Percentiles rank a stretch among this genome's conserved stretches.
Conservation (phyloP, 2,329 filamentous ascomycete genomes). For the Rachicladosporium sp. region DNA sequence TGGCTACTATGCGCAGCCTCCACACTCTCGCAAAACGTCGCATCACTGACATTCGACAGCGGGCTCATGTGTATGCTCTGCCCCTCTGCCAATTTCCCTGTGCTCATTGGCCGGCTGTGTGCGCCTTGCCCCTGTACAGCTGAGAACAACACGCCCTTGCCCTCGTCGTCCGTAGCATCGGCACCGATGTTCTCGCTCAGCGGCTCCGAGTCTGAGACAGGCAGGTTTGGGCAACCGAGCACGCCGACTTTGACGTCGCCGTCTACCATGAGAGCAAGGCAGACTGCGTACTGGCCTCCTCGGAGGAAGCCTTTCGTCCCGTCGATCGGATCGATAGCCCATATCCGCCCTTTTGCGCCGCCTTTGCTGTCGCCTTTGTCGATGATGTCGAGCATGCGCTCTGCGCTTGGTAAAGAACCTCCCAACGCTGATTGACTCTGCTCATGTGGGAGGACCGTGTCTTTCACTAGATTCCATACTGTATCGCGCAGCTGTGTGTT, state of each 20-base stretch:
- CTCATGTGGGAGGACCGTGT: constrained; percentile 55
- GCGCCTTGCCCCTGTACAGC: constrained; percentile 71
- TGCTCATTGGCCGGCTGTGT: constrained; percentile 58
- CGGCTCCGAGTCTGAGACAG: constrained; percentile 64
- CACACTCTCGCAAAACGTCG: constrained; percentile 93
- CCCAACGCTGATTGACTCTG: constrained; percentile 57
- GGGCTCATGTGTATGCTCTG: constrained; percentile 69
- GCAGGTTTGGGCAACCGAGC: constrained; percentile 89
- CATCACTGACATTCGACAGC: constrained; percentile 59
- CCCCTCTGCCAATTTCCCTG: constrained; percentile 40
- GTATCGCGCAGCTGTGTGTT: constrained; percentile 57
- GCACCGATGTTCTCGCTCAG: constrained; percentile 60
- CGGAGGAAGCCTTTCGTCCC: constrained; percentile 95
- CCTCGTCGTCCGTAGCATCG: constrained; percentile 60
- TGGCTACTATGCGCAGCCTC: constrained; percentile 88
- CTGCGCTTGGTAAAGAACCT: constrained; percentile 52
- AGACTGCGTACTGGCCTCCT: constrained; percentile 94
- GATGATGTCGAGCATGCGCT: constrained; percentile 49
- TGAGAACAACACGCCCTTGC: constrained; percentile 78
- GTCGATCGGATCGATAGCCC: constrained; percentile 95
- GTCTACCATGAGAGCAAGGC: constrained; percentile 81
- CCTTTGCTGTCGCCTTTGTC: constrained; percentile 55
- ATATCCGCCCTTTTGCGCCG: constrained; percentile 66
- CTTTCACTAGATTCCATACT: constrained; percentile 74
- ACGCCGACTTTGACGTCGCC: constrained; percentile 90